Base-by-base conservation (phyloP, 148 eudicot genomes). In the Vaccinium vitisidaea region DNA sequence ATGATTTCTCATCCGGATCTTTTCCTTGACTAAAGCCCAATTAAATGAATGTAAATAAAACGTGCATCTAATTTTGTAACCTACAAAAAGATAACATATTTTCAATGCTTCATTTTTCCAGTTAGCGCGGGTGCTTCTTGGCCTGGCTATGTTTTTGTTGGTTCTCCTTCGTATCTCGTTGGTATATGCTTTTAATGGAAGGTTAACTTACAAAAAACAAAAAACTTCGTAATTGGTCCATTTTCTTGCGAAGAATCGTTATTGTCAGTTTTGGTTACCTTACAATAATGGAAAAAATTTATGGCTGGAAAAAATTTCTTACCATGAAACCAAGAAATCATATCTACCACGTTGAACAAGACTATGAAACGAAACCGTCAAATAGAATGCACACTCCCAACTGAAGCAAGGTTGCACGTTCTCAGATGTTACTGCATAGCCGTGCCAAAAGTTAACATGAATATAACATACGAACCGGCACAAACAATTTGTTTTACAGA, bases 401-500 rank as follows among this genome's bases (percentile, higher is more conserved):
- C 30, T 10, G 15, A 23, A 27, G 27, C 70, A n/a, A 8, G 19
- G 58, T n/a, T 8, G 27, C 70, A n/a, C 19, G 30, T 63, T 63
- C 12, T 12, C 32, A 65, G 30, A 65, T 23, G 9, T 14, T 13
- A 70, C 46, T 53, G 16, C 16, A 76, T n/a, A 30, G 7, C 30
- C 32, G 27, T 77, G 56, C 59, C 16, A 53, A 50, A 14, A 52
- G 11, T n/a, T 27, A 12, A 77, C 59, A 23, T 23, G 19, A 50
- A 49, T 77, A 50, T 13, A 77, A 77, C 7, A 23, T 77, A 55
- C 82, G 16, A 32, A 58, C 48, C 18, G 12, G 14, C 27, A 36
- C 6, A 32, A 58, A 58, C 14, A 30, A 56, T 19, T 56, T 32
- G 82, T 36, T 61, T 81, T 61, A 63, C 83, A 81, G 23, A 79